phyloP scores from a whole-genome alignment of 2,329 filamentous ascomycete species.

The Aspergillus caelatus region DNA sequence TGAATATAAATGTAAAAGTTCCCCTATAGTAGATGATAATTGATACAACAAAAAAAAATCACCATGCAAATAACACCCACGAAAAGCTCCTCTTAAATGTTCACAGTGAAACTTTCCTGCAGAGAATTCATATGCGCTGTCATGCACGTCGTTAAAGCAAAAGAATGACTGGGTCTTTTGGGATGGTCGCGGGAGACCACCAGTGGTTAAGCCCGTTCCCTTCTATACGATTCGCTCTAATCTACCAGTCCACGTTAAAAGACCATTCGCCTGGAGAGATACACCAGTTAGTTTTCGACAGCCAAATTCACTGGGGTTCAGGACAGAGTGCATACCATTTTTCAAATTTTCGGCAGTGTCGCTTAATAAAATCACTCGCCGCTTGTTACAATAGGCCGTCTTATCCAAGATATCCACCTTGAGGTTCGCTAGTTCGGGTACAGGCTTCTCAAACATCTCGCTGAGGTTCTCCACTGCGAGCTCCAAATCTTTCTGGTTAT shows the following conservation, averaged over 20 bases:
- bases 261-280: constrained; percentile 45
- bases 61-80: constrained; percentile 6
- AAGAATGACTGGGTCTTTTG: not conserved
- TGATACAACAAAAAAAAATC: constrained; percentile 12
- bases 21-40: constrained; percentile 10
- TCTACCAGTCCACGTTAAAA: constrained; percentile 49
- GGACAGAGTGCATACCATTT: constrained; percentile 63
- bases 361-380: constrained; percentile 83
- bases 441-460: constrained; percentile 99
- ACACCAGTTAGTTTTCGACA: constrained; percentile 9
- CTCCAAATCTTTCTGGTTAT: constrained; percentile 97
- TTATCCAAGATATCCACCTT: constrained; percentile 99
- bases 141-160: constrained; percentile 29
- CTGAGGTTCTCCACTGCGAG: constrained; percentile 95
- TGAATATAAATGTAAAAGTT: not conserved
- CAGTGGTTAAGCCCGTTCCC: constrained; percentile 16
- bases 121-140: constrained; percentile 23
- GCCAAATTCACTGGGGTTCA: not conserved
- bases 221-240: constrained; percentile 19
- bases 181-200: not conserved
- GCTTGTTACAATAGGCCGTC: constrained; percentile 93
- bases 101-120: not conserved
- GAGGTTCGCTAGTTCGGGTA: constrained; percentile 78
- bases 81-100: constrained; percentile 9
- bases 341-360: constrained; percentile 93